Base-by-base conservation (phyloP, 2,329 filamentous ascomycete species). In the Pseudocercospora musae region DNA sequence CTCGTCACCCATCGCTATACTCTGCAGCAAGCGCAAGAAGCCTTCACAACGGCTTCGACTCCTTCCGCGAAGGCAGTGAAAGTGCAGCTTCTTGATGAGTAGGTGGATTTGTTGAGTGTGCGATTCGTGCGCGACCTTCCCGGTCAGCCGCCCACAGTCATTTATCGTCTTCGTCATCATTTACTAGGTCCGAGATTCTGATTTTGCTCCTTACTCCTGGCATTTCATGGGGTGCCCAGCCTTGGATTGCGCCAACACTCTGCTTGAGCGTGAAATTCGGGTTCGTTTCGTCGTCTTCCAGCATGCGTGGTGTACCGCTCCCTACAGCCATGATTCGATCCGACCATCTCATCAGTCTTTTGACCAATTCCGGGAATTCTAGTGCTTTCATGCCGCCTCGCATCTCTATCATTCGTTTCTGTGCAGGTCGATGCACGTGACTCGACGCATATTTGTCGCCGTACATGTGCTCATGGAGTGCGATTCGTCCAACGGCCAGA, bases 1-100 rank as follows among this genome's bases (percentile, higher is more conserved):
- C 64, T 78, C 29, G 75, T 78, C 10, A 78, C 76, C 10, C 75
- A 78, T 66, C 72, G 74, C 21, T 78, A 73, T 59, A 58, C 60
- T 21, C 60, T 78, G 56, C 74, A 77, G 59, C 70, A 78, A 23
- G 76, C 73, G n/a, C 52, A 72, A 13, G 68, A 74, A 42, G 76
- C 76, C 5, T 78, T 78, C 65, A 68, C 69, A 18, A 72, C 75
- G 11, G 76, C 76, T 15, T 76, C 74, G 44, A 75, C 71, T 20
- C 74, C 76, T 13, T 61, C 68, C 29, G 71, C 73, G 1, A 71
- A 66, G 63, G 76, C 76, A 8, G 72, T 78, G 42, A 77, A 77
- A 66, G 72, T 74, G 31, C 71, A 73, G 67, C 50, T 74, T 23
- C 58, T 74, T 37, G 72, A 74, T 62, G 66, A 64, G 33, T 73